Base-by-base conservation (phyloP, 352 stramenopile genomes). In the Blastocystis sp. region DNA sequence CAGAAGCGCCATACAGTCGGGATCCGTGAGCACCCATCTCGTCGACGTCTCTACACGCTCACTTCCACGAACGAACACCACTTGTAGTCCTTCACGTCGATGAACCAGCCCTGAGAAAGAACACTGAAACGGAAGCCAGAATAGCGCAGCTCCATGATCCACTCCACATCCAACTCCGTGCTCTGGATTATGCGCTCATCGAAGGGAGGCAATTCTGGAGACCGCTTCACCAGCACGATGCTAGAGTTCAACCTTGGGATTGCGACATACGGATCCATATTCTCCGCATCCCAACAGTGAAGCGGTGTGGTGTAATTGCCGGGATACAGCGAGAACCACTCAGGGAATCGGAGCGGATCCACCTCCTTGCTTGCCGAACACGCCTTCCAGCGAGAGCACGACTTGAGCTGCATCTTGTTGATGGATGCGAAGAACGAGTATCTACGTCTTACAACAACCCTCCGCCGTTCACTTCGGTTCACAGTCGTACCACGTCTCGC, bases 51-150 rank as follows among this genome's bases (percentile, higher is more conserved):
- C 31, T 37, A 74, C 63, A 39, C n/a, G n/a, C n/a, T n/a, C n/a
- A n/a, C n/a, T n/a, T n/a, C n/a, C n/a, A n/a, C 6, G 6, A 55
- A 55, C 45, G 45, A 0, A 55, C 45, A 55, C 45, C 6, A 55
- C 45, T 55, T 60, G 45, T 77, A 77, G 3, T 35, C 21, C 16
- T 60, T 35, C 12, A 77, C 33, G 29, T 9, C 24, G 50, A 59
- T 29, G 6, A 77, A 59, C 66, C 66, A 77, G 16, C 66, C 66
- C 24, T 77, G 66, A 0, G 66, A 77, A 9, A 77, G 45, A 77
- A 45, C 33, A 26, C 66, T 35, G 45, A 77, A 77, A 16, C 45
- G 10, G 29, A 31, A 77, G 24, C 66, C 66, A 9, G n/a, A 45
- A 29, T 50, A 77, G 12, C 10, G 66, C 26, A 77, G 45, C 6